Percentiles rank a stretch among this genome's conserved stretches.
These are phyloP conservation scores for Malassezia sympodialis DNA, from an alignment of 1,284 basidiomycete species.

Conservation along the genomic window DNA sequence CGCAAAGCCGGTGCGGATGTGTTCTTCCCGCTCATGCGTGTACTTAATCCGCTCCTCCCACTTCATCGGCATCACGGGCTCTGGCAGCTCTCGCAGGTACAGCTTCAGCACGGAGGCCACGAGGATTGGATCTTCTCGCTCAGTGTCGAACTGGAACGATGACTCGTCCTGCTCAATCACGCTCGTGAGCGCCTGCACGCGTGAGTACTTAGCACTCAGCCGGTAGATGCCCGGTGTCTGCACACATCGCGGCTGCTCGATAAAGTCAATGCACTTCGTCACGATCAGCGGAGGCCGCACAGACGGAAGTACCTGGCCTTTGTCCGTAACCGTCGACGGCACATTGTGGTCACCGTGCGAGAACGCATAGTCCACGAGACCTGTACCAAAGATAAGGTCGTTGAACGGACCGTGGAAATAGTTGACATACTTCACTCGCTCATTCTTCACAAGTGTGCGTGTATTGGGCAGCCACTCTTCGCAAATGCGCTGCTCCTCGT, in stretches of 20 bases:
- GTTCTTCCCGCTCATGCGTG: conserved; percentile 52
- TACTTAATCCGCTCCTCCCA: conserved; percentile 63
- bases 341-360: conserved; percentile 49
- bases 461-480: conserved; percentile 52
- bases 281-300: conserved; percentile 63
- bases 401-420: conserved; percentile 70
- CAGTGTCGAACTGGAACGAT: conserved; percentile 65
- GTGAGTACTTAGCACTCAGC: conserved; percentile 63
- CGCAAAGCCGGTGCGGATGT: conserved; percentile 52
- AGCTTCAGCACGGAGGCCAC: conserved; percentile 86
- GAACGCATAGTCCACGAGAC: conserved; percentile 81
- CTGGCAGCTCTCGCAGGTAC: conserved; percentile 81
- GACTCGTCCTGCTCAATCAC: conserved; percentile 80
- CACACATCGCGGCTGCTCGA: conserved; percentile 63
- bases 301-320: conserved; percentile 52
- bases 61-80: conserved; percentile 78
- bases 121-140: conserved; percentile 72
- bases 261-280: conserved; percentile 69
- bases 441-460: conserved; percentile 51
- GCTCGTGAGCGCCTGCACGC: conserved; percentile 74
- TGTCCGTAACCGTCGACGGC: conserved; percentile 57
- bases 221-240: conserved; percentile 62
- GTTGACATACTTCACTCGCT: conserved; percentile 61
- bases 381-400: conserved; percentile 78
- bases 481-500: conserved; percentile 53